Base-by-base conservation (phyloP, 2,329 filamentous ascomycete genomes). In the Rutstroemia sp. region DNA sequence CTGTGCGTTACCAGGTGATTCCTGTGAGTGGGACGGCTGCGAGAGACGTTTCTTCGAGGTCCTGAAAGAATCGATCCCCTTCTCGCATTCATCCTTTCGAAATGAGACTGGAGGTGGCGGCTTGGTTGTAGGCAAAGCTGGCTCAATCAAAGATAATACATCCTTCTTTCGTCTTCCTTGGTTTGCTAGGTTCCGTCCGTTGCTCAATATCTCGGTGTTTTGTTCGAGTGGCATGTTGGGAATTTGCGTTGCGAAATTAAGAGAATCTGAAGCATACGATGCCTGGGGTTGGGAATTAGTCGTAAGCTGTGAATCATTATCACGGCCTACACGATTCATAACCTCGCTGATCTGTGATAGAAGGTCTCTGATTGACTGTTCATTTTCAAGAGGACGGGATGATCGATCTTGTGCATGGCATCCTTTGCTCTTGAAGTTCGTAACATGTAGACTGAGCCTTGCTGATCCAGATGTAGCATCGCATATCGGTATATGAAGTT, bases 231-330 rank as follows among this genome's bases (percentile, higher is more conserved):
- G 18, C 30, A 30, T 8, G 21, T 34, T 16, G 8, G 46, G 19
- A n/a, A 46, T 23, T 21, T 59, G 57, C 10, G 57, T 59, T 27
- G 57, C 57, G 47, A 59, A 53, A 23, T 12, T 30, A 10, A 34
- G 25, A 23, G 56, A 45, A 30, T 49, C 14, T 34, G 34, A 23
- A 49, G 23, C 38, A 14, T 18, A 21, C 18, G 52, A 21, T 21
- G 21, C 37, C 18, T 30, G 16, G 37, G 44, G 7, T 49, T 14
- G 18, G 41, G n/a, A 30, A 14, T 23, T 30, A 21, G n/a, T 21
- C 27, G 34, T 21, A 42, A 49, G 47, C 39, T 42, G 39, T 42
- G 39, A 19, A 42, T 27, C 14, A 8, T 39, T 49, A 25, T 30
- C n/a, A 23, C 4, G 18, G 2, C 39, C 21, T 10, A n/a, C 16